A percentile compares a stretch with the other conserved stretches of the same genome.
phyloP scores from a whole-genome alignment of 306 rosid species.

The Prunus mira region DNA sequence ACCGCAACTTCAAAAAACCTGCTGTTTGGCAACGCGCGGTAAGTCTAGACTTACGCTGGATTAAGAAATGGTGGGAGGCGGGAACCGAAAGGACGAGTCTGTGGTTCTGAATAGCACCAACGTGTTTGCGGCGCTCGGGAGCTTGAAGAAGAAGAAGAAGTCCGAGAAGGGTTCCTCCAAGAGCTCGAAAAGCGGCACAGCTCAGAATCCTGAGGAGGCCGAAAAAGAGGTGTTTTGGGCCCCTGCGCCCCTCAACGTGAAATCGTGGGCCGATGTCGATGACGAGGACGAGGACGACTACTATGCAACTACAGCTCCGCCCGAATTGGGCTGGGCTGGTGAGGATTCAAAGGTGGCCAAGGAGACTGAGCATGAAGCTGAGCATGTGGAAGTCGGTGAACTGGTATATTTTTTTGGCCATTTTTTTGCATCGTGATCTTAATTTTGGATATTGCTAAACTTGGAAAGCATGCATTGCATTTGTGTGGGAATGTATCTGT shows the following conservation, averaged over 20 bases:
- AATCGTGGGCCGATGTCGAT: slow-evolving; percentile 75
- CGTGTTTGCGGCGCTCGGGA: slow-evolving; percentile 73
- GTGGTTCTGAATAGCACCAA: slow-evolving; percentile 51
- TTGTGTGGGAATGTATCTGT: neutral
- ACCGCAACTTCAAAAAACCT: neutral
- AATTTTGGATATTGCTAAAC: neutral
- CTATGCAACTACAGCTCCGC: slow-evolving; percentile 63
- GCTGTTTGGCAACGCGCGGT: slow-evolving; percentile 8
- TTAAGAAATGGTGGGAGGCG: slow-evolving; percentile 65
- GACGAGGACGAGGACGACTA: slow-evolving; percentile 77
- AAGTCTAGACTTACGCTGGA: neutral
- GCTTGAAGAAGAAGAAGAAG: slow-evolving; percentile 77
- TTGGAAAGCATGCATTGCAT: neutral
- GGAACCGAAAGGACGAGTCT: slow-evolving; percentile 51
- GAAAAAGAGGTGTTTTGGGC: slow-evolving; percentile 59
- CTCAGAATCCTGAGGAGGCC: slow-evolving; percentile 10
- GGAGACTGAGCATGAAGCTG: slow-evolving; percentile 21
- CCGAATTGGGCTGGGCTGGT: slow-evolving; percentile 43
- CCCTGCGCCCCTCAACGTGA: slow-evolving; percentile 53
- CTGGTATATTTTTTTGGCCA: neutral
- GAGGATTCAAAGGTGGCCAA: slow-evolving; percentile 20
- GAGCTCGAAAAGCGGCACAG: slow-evolving; percentile 7
- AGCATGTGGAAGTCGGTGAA: slow-evolving; percentile 34
- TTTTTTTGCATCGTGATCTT: neutral
- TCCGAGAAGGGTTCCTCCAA: slow-evolving; percentile 30